Conservation (phyloP, 305 asterid species). For the Petunia hybrid region DNA sequence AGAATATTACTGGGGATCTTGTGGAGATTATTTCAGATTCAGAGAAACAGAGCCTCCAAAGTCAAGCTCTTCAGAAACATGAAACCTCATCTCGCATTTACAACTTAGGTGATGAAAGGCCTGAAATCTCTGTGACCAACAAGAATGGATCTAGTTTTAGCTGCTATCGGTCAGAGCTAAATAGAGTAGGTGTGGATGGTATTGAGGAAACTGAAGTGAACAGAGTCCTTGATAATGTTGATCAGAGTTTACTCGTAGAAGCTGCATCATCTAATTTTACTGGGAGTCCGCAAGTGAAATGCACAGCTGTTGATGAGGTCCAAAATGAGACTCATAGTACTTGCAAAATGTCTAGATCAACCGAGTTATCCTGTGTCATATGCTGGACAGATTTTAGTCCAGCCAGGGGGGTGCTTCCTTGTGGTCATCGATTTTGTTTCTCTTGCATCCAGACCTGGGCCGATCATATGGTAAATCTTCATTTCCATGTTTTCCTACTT, state of each 20-base stretch:
- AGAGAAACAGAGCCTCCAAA: constrained; percentile 42
- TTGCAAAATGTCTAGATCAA: constrained; percentile 44
- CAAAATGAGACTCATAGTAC: constrained; percentile 38
- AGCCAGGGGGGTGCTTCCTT: constrained; percentile 83
- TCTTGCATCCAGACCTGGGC: constrained; percentile 87
- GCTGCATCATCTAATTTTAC: constrained; percentile 38
- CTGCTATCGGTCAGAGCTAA: constrained; percentile 25
- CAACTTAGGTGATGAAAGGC: constrained; percentile 46
- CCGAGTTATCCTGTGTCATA: constrained; percentile 80
- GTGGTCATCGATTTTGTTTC: constrained; percentile 98
- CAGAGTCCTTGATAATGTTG: constrained; percentile 36
- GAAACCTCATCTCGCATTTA: constrained; percentile 35
- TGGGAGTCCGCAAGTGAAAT: constrained; percentile 37
- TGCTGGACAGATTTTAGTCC: constrained; percentile 90
- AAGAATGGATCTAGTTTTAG: constrained; percentile 39
- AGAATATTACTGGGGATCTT: constrained; percentile 44
- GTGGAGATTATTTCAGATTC: constrained; percentile 48
- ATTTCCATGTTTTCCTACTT: constrained; percentile 17
- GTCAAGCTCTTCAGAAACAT: constrained; percentile 34
- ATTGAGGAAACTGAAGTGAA: constrained; percentile 45
- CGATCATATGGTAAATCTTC: constrained; percentile 62
- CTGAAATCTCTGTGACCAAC: constrained; percentile 37
- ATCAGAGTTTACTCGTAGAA: constrained; percentile 34
- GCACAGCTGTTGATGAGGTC: constrained; percentile 41
- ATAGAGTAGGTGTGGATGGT: constrained; percentile 39